Evolutionary conservation across 1,284 basidiomycete species (phyloP).

Genomic region (Porodaedalea pini): DNA sequence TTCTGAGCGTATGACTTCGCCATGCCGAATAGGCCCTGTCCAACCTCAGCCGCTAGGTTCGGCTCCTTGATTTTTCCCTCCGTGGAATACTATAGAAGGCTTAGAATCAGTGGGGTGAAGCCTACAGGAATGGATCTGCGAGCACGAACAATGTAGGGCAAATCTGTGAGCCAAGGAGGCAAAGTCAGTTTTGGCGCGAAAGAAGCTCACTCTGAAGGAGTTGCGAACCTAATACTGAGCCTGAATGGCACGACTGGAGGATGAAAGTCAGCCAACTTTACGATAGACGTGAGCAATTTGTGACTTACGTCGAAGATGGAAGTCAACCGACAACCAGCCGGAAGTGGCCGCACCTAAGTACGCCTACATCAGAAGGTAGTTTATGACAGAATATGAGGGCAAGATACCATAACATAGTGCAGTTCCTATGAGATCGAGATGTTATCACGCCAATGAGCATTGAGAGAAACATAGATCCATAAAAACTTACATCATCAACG

Average conservation of each 20-base stretch:
- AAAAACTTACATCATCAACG: conserved; percentile 73
- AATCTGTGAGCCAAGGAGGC: conserved; percentile 39
- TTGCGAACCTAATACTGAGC: conserved; percentile 55
- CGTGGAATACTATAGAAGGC: conserved; percentile 69
- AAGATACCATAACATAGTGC: conserved; percentile 59
- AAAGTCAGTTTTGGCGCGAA: conserved; percentile 1
- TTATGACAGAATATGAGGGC: neutral
- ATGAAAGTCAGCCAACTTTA: neutral
- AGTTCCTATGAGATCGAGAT: conserved; percentile 44
- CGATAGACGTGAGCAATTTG: neutral
- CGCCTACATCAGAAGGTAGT: neutral
- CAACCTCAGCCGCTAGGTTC: conserved; percentile 76
- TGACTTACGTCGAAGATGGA: conserved; percentile 78
- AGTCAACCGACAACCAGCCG: conserved; percentile 82
- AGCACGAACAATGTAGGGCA: conserved; percentile 58
- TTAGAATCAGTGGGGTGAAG: conserved; percentile 1
- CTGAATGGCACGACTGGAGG: conserved; percentile 61
- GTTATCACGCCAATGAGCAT: neutral
- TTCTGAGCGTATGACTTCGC: conserved; percentile 70
- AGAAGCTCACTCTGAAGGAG: neutral
- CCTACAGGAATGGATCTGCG: too few species aligned
- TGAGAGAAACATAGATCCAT: neutral
- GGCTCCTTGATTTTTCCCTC: conserved; percentile 94
- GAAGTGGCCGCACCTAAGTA: conserved; percentile 54
- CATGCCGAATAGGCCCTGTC: conserved; percentile 68